Evolutionary conservation across 495 filamentous ascomycete species (phyloP).

Genomic region (Elaphomyces granulatus): DNA sequence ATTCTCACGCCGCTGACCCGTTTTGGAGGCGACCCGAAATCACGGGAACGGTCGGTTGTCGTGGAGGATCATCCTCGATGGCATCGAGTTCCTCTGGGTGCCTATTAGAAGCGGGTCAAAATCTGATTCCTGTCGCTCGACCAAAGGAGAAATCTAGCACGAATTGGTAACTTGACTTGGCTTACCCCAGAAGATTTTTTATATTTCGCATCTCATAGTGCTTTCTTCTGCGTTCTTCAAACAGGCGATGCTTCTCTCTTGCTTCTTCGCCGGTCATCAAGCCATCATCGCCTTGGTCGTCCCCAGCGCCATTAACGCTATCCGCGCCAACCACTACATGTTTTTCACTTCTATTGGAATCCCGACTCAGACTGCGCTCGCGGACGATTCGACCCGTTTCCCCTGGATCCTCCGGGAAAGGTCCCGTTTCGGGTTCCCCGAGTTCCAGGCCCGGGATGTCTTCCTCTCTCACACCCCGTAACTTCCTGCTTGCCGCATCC

Average conservation of each 20-base stretch:
- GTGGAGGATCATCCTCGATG: conserved; percentile 29
- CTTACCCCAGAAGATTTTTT: conserved; percentile 70
- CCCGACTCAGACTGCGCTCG: conserved; percentile 32
- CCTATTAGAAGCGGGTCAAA: conserved; percentile 15
- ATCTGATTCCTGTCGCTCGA: not conserved
- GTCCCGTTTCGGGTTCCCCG: conserved; percentile 79
- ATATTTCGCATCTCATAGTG: conserved; percentile 99
- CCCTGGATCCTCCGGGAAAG: conserved; percentile 14
- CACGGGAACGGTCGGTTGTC: conserved; percentile 1
- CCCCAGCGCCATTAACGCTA: conserved; percentile 38
- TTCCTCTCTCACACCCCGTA: conserved; percentile 36
- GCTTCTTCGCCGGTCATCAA: conserved; percentile 60
- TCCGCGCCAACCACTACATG: conserved; percentile 64
- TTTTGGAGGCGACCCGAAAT: not conserved
- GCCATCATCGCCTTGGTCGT: conserved; percentile 39
- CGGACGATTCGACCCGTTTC: conserved; percentile 29
- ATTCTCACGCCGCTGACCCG: too few relatives aligned
- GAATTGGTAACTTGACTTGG: conserved; percentile 3
- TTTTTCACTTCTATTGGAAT: conserved; percentile 46
- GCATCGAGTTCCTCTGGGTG: conserved; percentile 35
- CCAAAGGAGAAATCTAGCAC: not conserved
- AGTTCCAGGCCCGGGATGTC: conserved; percentile 88
- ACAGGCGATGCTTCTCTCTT: conserved; percentile 73
- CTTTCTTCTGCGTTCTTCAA: conserved; percentile 80
- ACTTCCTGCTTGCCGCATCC: conserved; percentile 18